Evolutionary conservation across 2,329 filamentous ascomycete genomes (phyloP), one percentile per base, ranked within the genome.

Genomic region (Monilinia fructigena): DNA sequence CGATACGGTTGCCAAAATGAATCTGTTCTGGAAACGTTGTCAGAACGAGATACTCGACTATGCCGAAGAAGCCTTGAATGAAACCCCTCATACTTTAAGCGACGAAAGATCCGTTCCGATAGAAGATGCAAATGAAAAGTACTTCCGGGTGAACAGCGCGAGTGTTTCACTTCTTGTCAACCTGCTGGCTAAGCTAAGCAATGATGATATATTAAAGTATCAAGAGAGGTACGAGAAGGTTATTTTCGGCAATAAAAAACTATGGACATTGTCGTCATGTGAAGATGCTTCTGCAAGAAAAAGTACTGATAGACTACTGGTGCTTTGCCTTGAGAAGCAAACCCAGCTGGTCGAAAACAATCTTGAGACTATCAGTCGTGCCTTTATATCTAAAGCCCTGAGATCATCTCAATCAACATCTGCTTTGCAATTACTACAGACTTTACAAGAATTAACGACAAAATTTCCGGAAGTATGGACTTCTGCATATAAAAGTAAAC

Each of bases 111-210:
- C 88, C 0, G 91, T 93, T 4, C 95, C 87, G 67, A 80, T 85
- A 11, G 94, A 98, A 71, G 95, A 99, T 76, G 88, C 92, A 4
- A 86, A 93, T 71, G 86, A 90, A 23, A 97, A 97, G 73, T 95
- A 96, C 78, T 86, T 88, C 68, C 85, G 95, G 56, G 93, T 97
- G 4, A 74, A 87, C 3, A 81, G 80, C 12, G 81, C 81, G 10
- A 83, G 83, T 65, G 74, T 89, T 28, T 84, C 82, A 1, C 77
- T 89, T 7, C 82, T 87, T 2, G 72, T 84, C 3, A 81, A 81
- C 40, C 78, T 89, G 0, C 73, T 89, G 0, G 78, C 81, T 55
- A 83, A 78, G 67, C 76, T 86, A 1, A 77, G 80, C 1, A 68
- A 74, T 8, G 74, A 75, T 23, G 89, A 91, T 48, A 77, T 89